Conservation (phyloP, 164 flowering plant species). For the Cinnamomum micranthum region DNA sequence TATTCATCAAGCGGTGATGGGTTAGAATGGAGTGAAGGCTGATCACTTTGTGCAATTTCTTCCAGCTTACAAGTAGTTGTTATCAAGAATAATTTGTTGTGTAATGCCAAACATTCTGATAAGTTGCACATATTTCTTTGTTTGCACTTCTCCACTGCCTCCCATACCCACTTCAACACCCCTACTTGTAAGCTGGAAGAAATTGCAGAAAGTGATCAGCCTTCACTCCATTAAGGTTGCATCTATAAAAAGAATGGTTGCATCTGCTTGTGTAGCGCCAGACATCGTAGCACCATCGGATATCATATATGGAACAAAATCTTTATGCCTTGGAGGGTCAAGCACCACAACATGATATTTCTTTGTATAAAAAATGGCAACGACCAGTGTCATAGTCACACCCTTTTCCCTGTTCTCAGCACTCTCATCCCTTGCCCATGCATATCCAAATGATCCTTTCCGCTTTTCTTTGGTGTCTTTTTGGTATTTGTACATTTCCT, state of each 20-base stretch:
- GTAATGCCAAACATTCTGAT: constrained; percentile 92
- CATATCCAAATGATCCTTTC: constrained; percentile 30
- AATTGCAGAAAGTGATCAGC: too few species aligned
- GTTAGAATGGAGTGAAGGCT: constrained; percentile 71
- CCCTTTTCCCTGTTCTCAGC: constrained; percentile 96
- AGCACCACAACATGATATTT: constrained; percentile 85
- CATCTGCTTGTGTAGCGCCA: constrained; percentile 99
- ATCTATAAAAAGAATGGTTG: constrained; percentile 91
- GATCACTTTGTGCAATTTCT: constrained; percentile 4
- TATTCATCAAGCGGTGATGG: constrained; percentile 85
- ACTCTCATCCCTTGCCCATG: constrained; percentile 98
- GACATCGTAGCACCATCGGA: constrained; percentile 44
- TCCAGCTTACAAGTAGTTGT: too few species aligned
- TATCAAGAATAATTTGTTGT: constrained; percentile 64
- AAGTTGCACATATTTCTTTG: constrained; percentile 91
- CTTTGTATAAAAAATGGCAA: constrained; percentile 79
- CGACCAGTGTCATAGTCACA: constrained; percentile 93
- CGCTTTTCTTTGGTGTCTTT: too few species aligned
- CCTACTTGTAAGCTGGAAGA: too few species aligned
- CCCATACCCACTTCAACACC: constrained; percentile 93
- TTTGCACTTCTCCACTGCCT: constrained; percentile 60
- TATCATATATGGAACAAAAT: constrained; percentile 98
- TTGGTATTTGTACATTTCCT: too few species aligned
- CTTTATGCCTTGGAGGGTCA: constrained; percentile 96
- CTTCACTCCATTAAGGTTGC: too few species aligned